Conservation (phyloP, 1,139 yeast species). For the Yamadazyma diddensiae region DNA sequence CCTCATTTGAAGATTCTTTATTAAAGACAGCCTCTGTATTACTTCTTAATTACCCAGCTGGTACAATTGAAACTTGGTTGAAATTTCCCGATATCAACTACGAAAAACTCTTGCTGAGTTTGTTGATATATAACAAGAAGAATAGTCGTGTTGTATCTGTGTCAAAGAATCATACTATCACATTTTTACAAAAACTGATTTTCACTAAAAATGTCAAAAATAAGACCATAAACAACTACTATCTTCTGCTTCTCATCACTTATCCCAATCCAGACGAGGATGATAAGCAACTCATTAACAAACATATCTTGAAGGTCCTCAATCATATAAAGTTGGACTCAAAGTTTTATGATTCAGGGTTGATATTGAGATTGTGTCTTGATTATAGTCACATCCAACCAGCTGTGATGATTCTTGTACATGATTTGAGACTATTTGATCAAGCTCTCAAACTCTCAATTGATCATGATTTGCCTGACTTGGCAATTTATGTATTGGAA, state of each 20-base stretch:
- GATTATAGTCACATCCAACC: constrained; percentile 56
- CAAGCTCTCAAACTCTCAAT: constrained; percentile 81
- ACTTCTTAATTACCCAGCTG: constrained; percentile 63
- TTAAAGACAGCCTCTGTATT: constrained; percentile 69
- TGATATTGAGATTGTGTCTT: constrained; percentile 71
- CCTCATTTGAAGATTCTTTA: constrained; percentile 23
- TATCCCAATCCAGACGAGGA: constrained; percentile 30
- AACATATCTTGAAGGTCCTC: constrained; percentile 28
- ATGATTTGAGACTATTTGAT: constrained; percentile 63
- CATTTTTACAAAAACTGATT: constrained; percentile 61
- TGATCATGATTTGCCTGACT: constrained; percentile 55
- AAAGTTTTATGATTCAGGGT: constrained; percentile 59
- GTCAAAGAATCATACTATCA: constrained; percentile 58
- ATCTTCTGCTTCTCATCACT: constrained; percentile 68
- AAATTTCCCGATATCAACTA: constrained; percentile 49
- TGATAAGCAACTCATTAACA: constrained; percentile 25
- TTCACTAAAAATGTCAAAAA: constrained; percentile 48
- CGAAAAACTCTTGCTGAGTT: constrained; percentile 68
- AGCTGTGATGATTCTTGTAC: constrained; percentile 68
- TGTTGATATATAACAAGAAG: constrained; percentile 61
- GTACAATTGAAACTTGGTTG: constrained; percentile 80
- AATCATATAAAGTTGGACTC: constrained; percentile 23
- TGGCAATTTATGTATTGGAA: constrained; percentile 43
- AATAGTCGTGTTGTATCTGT: constrained; percentile 23
- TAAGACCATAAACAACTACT: constrained; percentile 63